phyloP scores from a whole-genome alignment of 78 protist species.

The Polysphondylium violaceum region DNA sequence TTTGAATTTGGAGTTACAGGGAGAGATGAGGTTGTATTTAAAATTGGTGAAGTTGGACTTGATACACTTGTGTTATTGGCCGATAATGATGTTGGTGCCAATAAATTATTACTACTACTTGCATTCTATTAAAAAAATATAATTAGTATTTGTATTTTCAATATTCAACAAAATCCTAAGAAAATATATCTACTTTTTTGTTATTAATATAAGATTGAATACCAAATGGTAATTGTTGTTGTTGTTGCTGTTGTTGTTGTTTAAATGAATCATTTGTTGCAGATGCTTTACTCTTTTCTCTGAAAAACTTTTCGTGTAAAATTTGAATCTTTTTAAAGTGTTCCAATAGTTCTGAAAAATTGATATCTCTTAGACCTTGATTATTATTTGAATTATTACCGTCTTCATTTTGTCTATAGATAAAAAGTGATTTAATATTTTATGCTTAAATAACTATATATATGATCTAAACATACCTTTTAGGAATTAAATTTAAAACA shows the following conservation, averaged over 20 bases:
- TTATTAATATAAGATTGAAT: conserved; percentile 60
- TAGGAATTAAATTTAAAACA: conserved; percentile 53
- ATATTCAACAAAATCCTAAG: too few relatives aligned
- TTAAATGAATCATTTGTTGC: background rate
- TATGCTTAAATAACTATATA: background rate
- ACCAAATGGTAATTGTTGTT: conserved; percentile 54
- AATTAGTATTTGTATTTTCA: background rate
- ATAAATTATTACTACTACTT: background rate
- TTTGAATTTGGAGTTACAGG: background rate
- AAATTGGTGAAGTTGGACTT: conserved; percentile 6
- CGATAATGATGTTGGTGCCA: background rate
- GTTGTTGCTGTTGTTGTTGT: background rate
- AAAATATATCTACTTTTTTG: background rate
- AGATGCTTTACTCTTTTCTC: conserved; percentile 4
- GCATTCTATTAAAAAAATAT: background rate
- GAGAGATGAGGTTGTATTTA: too few relatives aligned
- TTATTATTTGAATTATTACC: conserved; percentile 53
- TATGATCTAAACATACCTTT: conserved; percentile 35
- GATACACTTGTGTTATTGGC: background rate
- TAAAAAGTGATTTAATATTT: background rate
- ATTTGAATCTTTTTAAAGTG: conserved; percentile 68
- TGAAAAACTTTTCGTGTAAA: conserved; percentile 31
- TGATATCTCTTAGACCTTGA: conserved; percentile 65
- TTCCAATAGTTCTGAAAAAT: conserved; percentile 42
- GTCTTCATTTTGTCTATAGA: conserved; percentile 61